Evolutionary conservation across 2,329 filamentous ascomycete genomes (phyloP), one percentile per base, ranked within the genome.

Genomic region (Aureobasidium sp.): DNA sequence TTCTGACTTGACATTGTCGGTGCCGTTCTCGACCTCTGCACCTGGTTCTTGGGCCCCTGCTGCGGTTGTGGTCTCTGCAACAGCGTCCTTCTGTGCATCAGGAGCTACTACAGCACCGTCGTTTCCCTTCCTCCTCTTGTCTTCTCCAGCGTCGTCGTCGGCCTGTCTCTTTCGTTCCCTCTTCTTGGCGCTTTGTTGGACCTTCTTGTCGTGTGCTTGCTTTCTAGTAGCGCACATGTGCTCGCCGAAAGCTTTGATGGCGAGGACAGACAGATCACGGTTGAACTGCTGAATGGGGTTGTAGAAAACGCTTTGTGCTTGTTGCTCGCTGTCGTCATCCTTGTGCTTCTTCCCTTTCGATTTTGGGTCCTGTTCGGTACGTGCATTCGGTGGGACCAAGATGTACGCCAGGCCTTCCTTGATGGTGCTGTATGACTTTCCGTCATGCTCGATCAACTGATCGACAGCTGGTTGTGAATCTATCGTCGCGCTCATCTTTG

Each of bases 271-370:
- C 67, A 99, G 77, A 72, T 99, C 94, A 51, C 95, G 88, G 75
- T 99, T 99, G 81, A 97, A 99, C 73, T 99, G 94, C 73, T 99
- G 94, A 61, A 99, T 97, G 0, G 94, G 93, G 69, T 99, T 99
- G 82, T 99, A 99, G 72, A 99, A 99, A 62, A 99, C 95, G 37
- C 81, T 79, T 69, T 93, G 88, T 68, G 87, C 83, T 42, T 85
- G 80, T 68, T 86, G 82, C 63, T 82, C 78, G 69, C 84, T 82
- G 62, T 79, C 71, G 62, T 74, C 74, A 31, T 74, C 67, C 64
- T 76, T 72, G 49, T 78, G 77, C 27, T 76, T 72, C 41, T 45
- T 57, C 27, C 31, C 31, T 34, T 57, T 57, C 0, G 53, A 25
- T 64, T 79, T 76, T 0, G 77, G 74, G 74, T 82, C 71, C 66